phyloP scores from a whole-genome alignment of 1,139 yeast genomes.

The Blastobotrys indianensis region DNA sequence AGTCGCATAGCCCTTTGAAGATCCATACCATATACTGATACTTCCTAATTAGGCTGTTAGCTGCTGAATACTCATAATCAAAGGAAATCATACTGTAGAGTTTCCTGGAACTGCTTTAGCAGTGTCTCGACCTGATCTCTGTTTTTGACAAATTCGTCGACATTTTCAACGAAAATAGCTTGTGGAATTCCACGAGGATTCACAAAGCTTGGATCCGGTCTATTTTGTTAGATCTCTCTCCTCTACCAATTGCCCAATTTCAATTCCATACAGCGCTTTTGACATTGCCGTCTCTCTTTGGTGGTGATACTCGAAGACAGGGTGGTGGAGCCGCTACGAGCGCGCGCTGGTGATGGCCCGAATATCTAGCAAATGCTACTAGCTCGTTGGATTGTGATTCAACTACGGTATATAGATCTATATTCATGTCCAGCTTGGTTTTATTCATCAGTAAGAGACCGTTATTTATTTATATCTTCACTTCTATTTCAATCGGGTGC shows the following conservation, averaged over 20 bases:
- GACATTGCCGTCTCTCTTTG: neutral
- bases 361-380: too few species aligned
- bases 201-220: slow-evolving; percentile 18
- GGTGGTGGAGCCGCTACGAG: too few species aligned
- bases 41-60: slow-evolving; percentile 31
- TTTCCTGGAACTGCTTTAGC: slow-evolving; percentile 68
- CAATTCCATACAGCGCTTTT: neutral
- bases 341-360: too few species aligned
- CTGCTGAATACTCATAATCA: neutral
- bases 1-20: slow-evolving; percentile 20
- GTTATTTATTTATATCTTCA: too few species aligned
- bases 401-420: too few species aligned
- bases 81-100: slow-evolving; percentile 43
- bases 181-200: slow-evolving; percentile 95
- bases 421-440: too few species aligned
- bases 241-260: neutral
- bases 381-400: too few species aligned
- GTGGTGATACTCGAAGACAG: too few species aligned
- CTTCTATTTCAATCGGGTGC: too few species aligned
- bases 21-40: slow-evolving; percentile 65
- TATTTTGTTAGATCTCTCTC: neutral
- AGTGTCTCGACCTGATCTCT: slow-evolving; percentile 66
- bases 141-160: slow-evolving; percentile 63
- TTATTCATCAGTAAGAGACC: too few species aligned
- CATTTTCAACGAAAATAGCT: slow-evolving; percentile 88